These are phyloP conservation scores for Colletotrichum orchidophilum DNA, from an alignment of 2,329 filamentous ascomycete genomes.

Conservation along the genomic window DNA sequence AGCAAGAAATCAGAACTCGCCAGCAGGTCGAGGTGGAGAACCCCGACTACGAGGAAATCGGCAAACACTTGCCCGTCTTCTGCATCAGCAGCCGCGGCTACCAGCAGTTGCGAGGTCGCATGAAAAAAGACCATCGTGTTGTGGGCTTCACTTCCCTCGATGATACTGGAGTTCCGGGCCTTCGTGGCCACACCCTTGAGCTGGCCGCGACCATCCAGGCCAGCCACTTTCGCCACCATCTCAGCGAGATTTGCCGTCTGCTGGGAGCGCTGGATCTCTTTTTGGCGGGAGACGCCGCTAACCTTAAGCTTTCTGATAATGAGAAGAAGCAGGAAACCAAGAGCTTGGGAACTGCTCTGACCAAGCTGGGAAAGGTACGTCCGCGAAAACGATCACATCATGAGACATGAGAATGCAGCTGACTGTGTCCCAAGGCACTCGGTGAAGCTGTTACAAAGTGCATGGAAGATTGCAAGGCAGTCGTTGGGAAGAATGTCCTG, in stretches of 20 bases:
- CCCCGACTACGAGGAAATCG: constrained; percentile 67
- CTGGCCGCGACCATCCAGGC: constrained; percentile 54
- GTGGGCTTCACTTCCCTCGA: constrained; percentile 60
- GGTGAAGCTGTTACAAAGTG: neutral
- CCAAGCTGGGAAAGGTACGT: constrained; percentile 5
- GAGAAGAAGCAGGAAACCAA: neutral
- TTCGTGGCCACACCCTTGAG: constrained; percentile 67
- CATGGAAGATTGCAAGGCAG: neutral
- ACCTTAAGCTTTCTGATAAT: neutral
- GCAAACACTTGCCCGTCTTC: constrained; percentile 66
- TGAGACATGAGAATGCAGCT: neutral
- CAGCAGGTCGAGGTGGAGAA: constrained; percentile 45
- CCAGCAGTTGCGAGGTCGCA: constrained; percentile 66
- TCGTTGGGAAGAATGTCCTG: neutral
- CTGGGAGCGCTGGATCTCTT: constrained; percentile 12
- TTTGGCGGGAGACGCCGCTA: neutral
- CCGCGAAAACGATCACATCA: neutral
- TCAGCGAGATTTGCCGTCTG: neutral
- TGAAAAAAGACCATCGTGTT: constrained; percentile 60
- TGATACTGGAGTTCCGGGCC: constrained; percentile 67
- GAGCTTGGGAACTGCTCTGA: neutral
- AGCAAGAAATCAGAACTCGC: neutral
- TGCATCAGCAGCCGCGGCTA: constrained; percentile 71
- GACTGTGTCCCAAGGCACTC: neutral
- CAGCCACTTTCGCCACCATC: neutral